Percentiles rank a stretch among this genome's conserved stretches.
Conservation (phyloP, 2,329 filamentous ascomycete genomes). For the Periconia sp. region DNA sequence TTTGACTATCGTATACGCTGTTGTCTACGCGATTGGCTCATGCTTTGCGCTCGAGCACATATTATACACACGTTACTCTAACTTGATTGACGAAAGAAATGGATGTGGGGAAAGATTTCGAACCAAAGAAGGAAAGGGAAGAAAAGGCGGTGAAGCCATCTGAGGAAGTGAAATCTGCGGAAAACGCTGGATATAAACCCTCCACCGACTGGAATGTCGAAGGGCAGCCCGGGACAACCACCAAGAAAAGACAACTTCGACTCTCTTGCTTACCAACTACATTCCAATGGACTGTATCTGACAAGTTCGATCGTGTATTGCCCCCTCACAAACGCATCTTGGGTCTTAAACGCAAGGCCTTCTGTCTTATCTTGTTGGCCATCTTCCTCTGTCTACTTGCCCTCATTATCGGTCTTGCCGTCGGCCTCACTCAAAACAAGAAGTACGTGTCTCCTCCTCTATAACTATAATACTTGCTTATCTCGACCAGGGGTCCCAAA, state of each 20-base stretch:
- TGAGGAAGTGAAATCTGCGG: too few relatives aligned
- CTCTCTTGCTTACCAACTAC: conserved; percentile 14
- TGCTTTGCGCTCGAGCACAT: background rate
- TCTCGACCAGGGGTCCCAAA: background rate
- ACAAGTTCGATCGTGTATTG: conserved; percentile 38
- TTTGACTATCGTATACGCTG: background rate
- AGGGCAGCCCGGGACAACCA: background rate
- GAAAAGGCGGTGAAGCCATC: too few relatives aligned
- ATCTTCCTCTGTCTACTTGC: conserved; percentile 37
- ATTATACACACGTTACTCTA: background rate
- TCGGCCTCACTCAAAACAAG: conserved; percentile 36
- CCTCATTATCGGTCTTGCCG: conserved; percentile 47
- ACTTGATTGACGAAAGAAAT: too few relatives aligned
- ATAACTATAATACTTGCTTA: background rate
- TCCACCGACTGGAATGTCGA: background rate
- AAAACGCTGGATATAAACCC: background rate
- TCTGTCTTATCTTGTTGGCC: conserved; percentile 37
- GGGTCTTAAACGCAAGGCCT: conserved; percentile 41
- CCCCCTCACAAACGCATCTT: conserved; percentile 38
- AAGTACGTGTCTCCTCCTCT: background rate
- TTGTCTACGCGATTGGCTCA: background rate
- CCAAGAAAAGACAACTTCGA: conserved; percentile 7
- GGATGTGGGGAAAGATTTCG: background rate
- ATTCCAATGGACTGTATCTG: conserved; percentile 26
- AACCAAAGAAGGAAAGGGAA: background rate